These are phyloP conservation scores for Castanopsis chinensis DNA, from an alignment of 306 rosid genomes.

Conservation along the genomic window DNA sequence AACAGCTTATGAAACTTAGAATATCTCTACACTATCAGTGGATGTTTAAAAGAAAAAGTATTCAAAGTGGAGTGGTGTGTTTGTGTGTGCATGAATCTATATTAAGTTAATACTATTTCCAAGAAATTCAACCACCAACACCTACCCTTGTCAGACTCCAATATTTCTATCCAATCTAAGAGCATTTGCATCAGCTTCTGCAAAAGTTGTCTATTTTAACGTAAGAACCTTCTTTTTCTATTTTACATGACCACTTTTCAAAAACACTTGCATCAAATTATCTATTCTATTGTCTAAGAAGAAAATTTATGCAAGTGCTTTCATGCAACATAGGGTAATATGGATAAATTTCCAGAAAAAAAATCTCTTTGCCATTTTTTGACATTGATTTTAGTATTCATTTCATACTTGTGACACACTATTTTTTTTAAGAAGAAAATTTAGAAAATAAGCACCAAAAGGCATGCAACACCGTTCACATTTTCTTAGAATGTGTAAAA, in stretches of 20 bases:
- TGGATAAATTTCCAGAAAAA: not conserved
- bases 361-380: not conserved
- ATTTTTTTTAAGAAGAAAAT: not conserved
- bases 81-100: not conserved
- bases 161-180: not conserved
- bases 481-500: not conserved
- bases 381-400: no score
- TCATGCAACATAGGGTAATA: not conserved
- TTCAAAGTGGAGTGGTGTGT: not conserved
- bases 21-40: not conserved
- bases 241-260: no score
- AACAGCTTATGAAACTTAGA: slow-evolving; percentile 1
- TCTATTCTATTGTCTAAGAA: no score
- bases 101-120: not conserved
- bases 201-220: no score
- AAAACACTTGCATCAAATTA: no score
- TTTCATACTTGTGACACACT: not conserved
- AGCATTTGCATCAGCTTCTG: no score
- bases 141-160: not conserved
- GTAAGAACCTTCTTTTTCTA: no score
- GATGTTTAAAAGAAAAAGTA: not conserved
- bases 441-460: not conserved
- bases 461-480: not conserved
- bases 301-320: no score
- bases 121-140: not conserved